phyloP scores from a whole-genome alignment of 2,329 filamentous ascomycete species.

The Parastagonospora avenae region DNA sequence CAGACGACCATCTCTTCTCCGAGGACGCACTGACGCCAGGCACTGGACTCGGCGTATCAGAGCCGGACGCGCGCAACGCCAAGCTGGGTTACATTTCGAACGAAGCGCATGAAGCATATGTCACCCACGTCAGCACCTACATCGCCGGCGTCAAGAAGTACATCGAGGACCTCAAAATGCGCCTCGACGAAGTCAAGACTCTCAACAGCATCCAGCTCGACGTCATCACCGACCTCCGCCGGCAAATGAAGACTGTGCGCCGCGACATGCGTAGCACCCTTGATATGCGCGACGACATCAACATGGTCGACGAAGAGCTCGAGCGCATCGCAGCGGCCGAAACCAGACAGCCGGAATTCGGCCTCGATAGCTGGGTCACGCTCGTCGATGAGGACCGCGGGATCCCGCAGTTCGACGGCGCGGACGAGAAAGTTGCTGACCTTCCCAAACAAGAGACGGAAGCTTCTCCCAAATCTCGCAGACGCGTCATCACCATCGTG shows the following conservation, averaged over 20 bases:
- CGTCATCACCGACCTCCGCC: conserved; percentile 36
- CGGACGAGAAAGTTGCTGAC: conserved; percentile 8
- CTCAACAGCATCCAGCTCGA: conserved; percentile 40
- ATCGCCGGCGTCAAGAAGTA: conserved; percentile 33
- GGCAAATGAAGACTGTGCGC: conserved; percentile 24
- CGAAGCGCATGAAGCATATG: conserved; percentile 23
- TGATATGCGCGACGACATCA: conserved; percentile 1
- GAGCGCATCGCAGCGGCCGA: neutral
- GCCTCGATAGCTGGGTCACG: conserved; percentile 20
- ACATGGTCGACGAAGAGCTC: conserved; percentile 2
- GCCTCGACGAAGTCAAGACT: conserved; percentile 41
- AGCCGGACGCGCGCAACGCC: conserved; percentile 3
- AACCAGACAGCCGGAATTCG: conserved; percentile 6
- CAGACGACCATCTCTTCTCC: conserved; percentile 27
- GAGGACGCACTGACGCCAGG: conserved; percentile 9
- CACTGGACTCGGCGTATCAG: conserved; percentile 7
- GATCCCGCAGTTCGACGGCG: conserved; percentile 3
- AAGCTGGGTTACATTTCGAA: conserved; percentile 4
- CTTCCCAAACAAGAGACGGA: neutral
- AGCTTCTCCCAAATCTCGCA: neutral
- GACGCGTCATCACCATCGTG: conserved; percentile 13
- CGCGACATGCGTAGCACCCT: conserved; percentile 17
- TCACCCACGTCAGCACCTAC: conserved; percentile 32
- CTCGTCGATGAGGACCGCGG: conserved; percentile 2
- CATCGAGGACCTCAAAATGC: conserved; percentile 31